Conservation (phyloP, 2,329 filamentous ascomycete genomes). For the Talaromyces sp. region DNA sequence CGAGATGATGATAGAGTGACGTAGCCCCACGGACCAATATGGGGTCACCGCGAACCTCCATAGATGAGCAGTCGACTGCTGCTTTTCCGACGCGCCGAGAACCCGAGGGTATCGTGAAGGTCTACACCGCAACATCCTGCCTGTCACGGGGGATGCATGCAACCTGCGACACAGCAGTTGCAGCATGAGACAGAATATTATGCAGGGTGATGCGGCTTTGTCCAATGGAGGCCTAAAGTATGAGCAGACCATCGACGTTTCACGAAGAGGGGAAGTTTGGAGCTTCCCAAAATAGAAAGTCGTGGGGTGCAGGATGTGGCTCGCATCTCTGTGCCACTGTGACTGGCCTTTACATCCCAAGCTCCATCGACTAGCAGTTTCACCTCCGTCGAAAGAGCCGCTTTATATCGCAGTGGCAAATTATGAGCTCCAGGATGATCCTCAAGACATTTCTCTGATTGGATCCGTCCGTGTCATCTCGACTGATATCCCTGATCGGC, state of each 20-base stretch:
- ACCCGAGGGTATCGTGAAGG: constrained; percentile 1
- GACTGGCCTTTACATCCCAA: constrained; percentile 8
- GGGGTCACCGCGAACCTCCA: constrained; percentile 1
- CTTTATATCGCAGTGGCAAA: constrained; percentile 17
- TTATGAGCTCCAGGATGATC: not conserved
- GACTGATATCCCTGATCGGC: constrained; percentile 3
- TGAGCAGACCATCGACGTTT: constrained; percentile 11
- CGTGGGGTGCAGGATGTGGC: constrained; percentile 20
- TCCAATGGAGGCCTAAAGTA: not conserved
- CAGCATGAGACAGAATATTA: constrained; percentile 3
- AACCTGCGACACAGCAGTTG: not conserved
- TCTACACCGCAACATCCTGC: constrained; percentile 8
- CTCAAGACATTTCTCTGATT: not conserved
- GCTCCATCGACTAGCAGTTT: constrained; percentile 21
- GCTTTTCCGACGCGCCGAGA: constrained; percentile 1
- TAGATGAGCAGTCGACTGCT: not conserved
- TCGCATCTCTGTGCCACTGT: constrained; percentile 5
- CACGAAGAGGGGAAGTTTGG: constrained; percentile 1
- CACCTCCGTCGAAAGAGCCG: constrained; percentile 15
- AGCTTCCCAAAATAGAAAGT: constrained; percentile 18
- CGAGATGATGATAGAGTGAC: constrained; percentile 16
- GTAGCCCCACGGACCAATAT: constrained; percentile 24
- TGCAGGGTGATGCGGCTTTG: constrained; percentile 7
- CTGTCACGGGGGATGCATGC: not conserved
- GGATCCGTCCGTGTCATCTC: not conserved